Base-by-base conservation (phyloP, 2,329 filamentous ascomycete genomes). In the Trichoderma harzianum region DNA sequence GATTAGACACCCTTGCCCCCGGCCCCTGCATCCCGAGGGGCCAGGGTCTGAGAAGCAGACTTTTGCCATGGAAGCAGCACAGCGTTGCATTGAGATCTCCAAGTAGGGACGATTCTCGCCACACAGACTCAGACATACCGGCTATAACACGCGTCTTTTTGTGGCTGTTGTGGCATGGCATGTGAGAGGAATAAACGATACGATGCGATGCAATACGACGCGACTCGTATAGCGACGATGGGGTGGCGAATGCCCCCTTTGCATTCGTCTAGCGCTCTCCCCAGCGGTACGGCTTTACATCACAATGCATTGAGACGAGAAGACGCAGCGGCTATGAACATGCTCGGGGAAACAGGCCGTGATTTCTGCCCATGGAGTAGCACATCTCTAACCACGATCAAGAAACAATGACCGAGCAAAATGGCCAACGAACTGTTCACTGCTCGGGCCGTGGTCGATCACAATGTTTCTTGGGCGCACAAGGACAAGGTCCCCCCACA, bases 21-120 rank as follows among this genome's bases (percentile, higher is more conserved):
- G 39, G 58, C 62, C 53, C 69, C 36, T 71, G 63, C 69, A 71
- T 71, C 24, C 69, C 69, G 62, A 71, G 62, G 51, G 55, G 24
- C 69, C 32, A 26, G 55, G 55, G 69, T 61, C 28, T 6, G 16
- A 39, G 53, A 34, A 47, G 66, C 43, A 53, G 43, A 34, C 36
- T 55, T 51, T 55, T 57, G 16, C 28, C 28, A 47, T 32, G 43
- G 57, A 69, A 34, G 36, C 11, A n/a, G 26, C 24, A 69, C 43
- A 21, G 57, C 39, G 67, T 62, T 16, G 67, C n/a, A 69, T 67
- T 65, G 43, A 53, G 69, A 71, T 71, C 69, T 71, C 14, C 24
- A 18, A 62, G 69, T 36, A 43, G 63, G 47, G 39, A 66, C 24
- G 28, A 67, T 51, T 58, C 36, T 66, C 69, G 69, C 69, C 60